Conservation (phyloP, 192 early-diverging fungal species). For the Coemansia sp. region DNA sequence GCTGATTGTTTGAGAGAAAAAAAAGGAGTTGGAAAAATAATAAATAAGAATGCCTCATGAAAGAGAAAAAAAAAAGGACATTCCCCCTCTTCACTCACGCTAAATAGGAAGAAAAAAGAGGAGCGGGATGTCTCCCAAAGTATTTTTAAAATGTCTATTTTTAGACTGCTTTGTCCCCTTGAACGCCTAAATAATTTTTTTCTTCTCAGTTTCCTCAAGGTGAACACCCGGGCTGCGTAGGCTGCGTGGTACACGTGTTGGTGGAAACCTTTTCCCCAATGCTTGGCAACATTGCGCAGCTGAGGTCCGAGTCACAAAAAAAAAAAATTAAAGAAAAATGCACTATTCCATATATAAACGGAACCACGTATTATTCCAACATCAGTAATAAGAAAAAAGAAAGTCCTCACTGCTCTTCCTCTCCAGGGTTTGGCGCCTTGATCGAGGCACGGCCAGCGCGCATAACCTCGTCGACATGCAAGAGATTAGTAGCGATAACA, state of each 20-base stretch:
- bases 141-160: neutral
- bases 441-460: constrained; percentile 64
- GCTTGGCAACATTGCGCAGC: neutral
- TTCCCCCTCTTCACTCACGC: neutral
- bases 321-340: too few species aligned
- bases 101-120: neutral
- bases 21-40: constrained; percentile 10
- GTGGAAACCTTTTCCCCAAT: too few species aligned
- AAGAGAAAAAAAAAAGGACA: neutral
- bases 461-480: constrained; percentile 99
- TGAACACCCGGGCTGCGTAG: too few species aligned
- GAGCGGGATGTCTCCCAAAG: neutral
- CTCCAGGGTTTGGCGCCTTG: constrained; percentile 55
- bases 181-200: neutral
- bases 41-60: neutral
- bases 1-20: neutral
- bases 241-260: too few species aligned
- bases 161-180: neutral
- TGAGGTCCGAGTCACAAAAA: too few species aligned
- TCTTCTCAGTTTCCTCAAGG: neutral
- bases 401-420: constrained; percentile 21
- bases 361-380: neutral
- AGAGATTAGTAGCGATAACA: constrained; percentile 97
- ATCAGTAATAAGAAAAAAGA: too few species aligned
- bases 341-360: too few species aligned